Conservation (phyloP, 2,329 filamentous ascomycete species). For the Aspergillus sp. region DNA sequence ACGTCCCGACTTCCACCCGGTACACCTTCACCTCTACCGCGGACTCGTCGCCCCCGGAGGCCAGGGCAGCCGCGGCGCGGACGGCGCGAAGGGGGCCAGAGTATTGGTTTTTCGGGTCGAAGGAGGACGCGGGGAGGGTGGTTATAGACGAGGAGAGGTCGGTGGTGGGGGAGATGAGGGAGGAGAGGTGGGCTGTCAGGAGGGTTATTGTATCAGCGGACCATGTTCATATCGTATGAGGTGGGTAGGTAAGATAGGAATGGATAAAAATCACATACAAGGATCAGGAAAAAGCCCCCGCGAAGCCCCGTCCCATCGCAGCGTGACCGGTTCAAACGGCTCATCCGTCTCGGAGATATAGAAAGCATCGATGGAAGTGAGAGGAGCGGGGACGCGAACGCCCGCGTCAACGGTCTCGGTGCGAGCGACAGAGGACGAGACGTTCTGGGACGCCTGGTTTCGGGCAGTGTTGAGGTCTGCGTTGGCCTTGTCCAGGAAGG, state of each 20-base stretch:
- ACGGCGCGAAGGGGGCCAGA: slow-evolving; percentile 54
- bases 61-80: slow-evolving; percentile 31
- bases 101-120: slow-evolving; percentile 73
- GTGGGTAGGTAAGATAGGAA: not conserved
- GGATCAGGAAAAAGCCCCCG: slow-evolving; percentile 35
- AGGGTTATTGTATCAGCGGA: too few species aligned
- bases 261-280: slow-evolving; percentile 23
- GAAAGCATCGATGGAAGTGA: slow-evolving; percentile 60
- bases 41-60: slow-evolving; percentile 26
- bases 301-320: slow-evolving; percentile 54
- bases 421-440: slow-evolving; percentile 23
- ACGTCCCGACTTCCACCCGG: slow-evolving; percentile 61
- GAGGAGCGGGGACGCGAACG: slow-evolving; percentile 60
- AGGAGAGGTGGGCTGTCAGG: slow-evolving; percentile 64
- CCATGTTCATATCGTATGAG: not conserved
- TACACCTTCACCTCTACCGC: slow-evolving; percentile 71
- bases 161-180: slow-evolving; percentile 52
- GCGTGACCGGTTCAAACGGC: slow-evolving; percentile 73
- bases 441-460: slow-evolving; percentile 14
- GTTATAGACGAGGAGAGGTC: slow-evolving; percentile 47
- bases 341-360: slow-evolving; percentile 84
- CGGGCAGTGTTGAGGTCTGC: slow-evolving; percentile 53
- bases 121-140: slow-evolving; percentile 67
- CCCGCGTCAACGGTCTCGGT: slow-evolving; percentile 43
- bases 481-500: slow-evolving; percentile 87